Evolutionary conservation across 2,329 filamentous ascomycete species (phyloP).

Genomic region (Nothophaeocryptopus gaeumannii): DNA sequence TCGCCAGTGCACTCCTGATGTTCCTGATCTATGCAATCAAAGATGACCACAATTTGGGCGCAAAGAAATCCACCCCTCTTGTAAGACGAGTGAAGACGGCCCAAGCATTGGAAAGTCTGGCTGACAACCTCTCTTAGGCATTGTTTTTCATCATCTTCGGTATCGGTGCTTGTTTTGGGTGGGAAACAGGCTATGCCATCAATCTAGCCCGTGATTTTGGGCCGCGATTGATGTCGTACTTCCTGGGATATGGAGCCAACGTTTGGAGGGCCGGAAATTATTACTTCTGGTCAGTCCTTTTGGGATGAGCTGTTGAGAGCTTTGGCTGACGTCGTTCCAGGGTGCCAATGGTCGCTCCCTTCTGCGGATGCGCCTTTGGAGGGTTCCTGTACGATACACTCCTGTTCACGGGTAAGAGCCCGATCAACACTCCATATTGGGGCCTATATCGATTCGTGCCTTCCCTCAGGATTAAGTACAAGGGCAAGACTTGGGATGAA

Average conservation of each 20-base stretch:
- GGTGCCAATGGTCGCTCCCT: constrained; percentile 71
- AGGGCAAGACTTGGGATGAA: constrained; percentile 25
- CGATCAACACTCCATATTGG: constrained; percentile 65
- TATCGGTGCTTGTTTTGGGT: constrained; percentile 70
- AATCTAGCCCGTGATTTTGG: constrained; percentile 72
- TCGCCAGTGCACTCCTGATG: constrained; percentile 66
- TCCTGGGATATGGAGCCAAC: constrained; percentile 64
- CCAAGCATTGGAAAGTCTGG: background rate
- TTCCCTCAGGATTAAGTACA: constrained; percentile 26
- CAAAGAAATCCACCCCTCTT: constrained; percentile 57
- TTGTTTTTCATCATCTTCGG: constrained; percentile 73
- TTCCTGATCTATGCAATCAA: constrained; percentile 70
- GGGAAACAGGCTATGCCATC: constrained; percentile 72
- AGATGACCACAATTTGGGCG: constrained; percentile 56
- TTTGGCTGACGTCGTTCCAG: constrained; percentile 30
- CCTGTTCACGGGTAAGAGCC: constrained; percentile 67
- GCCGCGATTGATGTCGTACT: constrained; percentile 63
- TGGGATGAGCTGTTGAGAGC: background rate
- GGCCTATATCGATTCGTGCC: constrained; percentile 53
- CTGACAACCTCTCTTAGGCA: constrained; percentile 53
- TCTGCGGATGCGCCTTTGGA: constrained; percentile 62
- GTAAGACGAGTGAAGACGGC: too few relatives aligned
- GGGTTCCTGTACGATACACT: constrained; percentile 66
- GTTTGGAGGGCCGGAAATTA: constrained; percentile 67
- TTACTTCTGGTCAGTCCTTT: constrained; percentile 60